Evolutionary conservation across 371 early-diverging fungal species (phyloP).

Genomic region (Amoeboaphelidium occidentale): DNA sequence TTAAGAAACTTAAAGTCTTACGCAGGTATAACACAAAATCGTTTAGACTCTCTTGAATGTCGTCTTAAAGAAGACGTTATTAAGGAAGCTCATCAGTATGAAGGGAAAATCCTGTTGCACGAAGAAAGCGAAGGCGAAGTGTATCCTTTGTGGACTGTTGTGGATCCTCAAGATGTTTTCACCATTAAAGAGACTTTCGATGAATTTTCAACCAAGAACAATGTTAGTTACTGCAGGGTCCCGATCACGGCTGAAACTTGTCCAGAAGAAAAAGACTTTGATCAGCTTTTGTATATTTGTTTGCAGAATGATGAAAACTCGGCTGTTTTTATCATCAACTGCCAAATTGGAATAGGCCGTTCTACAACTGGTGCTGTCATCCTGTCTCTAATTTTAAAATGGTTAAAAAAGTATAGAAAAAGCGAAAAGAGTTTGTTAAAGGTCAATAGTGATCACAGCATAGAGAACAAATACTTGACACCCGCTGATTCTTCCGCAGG

Average conservation of each 20-base stretch:
- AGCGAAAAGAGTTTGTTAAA: conserved; percentile 6
- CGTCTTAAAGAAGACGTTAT: conserved; percentile 37
- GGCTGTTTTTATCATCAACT: conserved; percentile 30
- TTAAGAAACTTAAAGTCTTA: conserved; percentile 38
- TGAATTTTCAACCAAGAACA: conserved; percentile 8
- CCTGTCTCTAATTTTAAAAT: conserved; percentile 1
- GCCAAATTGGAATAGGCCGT: conserved; percentile 38
- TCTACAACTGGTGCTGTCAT: conserved; percentile 22
- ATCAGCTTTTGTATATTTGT: conserved; percentile 18
- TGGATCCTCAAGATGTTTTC: conserved; percentile 19
- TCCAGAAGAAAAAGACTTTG: conserved; percentile 31
- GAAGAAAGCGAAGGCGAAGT: conserved; percentile 26
- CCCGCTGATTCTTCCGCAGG: conserved; percentile 4
- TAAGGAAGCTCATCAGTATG: conserved; percentile 24
- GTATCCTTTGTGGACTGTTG: conserved; percentile 30
- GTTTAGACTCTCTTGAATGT: conserved; percentile 38
- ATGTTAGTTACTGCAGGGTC: conserved; percentile 21
- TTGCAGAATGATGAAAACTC: conserved; percentile 2
- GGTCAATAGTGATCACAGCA: neutral
- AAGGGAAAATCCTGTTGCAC: conserved; percentile 32
- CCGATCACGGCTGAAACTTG: conserved; percentile 33
- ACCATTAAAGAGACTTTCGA: conserved; percentile 29
- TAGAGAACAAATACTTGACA: neutral
- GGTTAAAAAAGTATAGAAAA: conserved; percentile 9
- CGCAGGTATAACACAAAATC: conserved; percentile 33